These are phyloP conservation scores for Myrica gale DNA, from an alignment of 306 rosid species.

Conservation along the genomic window DNA sequence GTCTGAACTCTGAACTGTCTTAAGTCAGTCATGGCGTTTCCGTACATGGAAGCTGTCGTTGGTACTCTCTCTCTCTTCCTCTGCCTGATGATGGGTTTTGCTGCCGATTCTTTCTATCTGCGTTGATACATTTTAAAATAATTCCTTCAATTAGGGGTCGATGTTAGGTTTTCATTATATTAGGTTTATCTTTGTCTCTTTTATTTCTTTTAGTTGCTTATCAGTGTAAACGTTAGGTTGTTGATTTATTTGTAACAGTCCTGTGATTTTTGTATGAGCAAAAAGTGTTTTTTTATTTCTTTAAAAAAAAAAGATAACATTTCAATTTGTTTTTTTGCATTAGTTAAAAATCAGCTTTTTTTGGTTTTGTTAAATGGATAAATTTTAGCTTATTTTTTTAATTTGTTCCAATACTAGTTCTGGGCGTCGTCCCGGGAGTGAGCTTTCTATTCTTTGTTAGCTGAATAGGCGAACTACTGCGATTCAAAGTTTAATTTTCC, in stretches of 20 bases:
- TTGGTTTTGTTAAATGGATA: not conserved
- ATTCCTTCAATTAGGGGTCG: constrained; percentile 3
- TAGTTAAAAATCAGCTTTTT: not conserved
- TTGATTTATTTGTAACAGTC: not conserved
- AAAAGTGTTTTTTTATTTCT: too few species aligned
- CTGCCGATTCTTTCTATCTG: not conserved
- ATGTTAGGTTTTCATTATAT: not conserved
- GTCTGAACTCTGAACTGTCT: constrained; percentile 11
- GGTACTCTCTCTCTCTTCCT: constrained; percentile 45
- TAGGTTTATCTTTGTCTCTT: not conserved
- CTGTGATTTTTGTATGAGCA: too few species aligned
- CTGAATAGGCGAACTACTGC: not conserved
- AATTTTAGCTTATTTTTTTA: not conserved
- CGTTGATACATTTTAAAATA: not conserved
- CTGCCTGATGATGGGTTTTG: not conserved
- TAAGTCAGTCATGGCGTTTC: constrained; percentile 64
- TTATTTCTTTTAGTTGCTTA: not conserved
- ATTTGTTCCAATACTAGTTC: not conserved
- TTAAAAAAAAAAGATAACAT: too few species aligned
- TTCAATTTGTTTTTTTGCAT: not conserved
- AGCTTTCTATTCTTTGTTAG: not conserved
- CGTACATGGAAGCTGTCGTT: constrained; percentile 93
- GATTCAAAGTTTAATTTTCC: not conserved
- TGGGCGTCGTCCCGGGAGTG: not conserved
- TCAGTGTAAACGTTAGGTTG: not conserved